Conservation (phyloP, 768 basidiomycete species). For the Boletellus emodensis region DNA sequence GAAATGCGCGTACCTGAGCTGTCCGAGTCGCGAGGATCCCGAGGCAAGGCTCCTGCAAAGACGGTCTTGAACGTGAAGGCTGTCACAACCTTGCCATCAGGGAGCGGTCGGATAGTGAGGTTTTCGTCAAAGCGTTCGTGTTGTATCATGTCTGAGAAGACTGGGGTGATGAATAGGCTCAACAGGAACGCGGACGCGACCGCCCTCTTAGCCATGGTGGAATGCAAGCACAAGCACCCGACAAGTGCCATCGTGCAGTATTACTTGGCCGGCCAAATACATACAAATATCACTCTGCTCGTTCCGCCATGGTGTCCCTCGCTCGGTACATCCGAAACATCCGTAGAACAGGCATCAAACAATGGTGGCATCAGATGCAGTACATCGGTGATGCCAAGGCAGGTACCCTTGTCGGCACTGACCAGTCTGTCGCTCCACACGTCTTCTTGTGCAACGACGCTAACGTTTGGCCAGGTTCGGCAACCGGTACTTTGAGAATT, state of each 20-base stretch:
- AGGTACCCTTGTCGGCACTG: conserved; percentile 69
- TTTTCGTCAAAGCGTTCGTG: conserved; percentile 45
- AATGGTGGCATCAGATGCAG: conserved; percentile 90
- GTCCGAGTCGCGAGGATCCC: conserved; percentile 49
- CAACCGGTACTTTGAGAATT: conserved; percentile 92
- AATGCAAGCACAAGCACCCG: background rate
- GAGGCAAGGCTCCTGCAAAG: conserved; percentile 48
- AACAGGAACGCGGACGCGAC: conserved; percentile 2
- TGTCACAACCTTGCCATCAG: conserved; percentile 79
- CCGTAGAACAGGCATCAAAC: conserved; percentile 68
- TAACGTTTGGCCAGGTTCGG: conserved; percentile 62
- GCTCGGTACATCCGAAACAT: conserved; percentile 73
- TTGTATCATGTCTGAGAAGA: background rate
- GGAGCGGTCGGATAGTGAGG: conserved; percentile 55
- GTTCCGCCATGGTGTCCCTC: conserved; percentile 60
- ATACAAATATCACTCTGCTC: conserved; percentile 15
- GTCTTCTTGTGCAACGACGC: background rate
- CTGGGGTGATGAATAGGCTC: conserved; percentile 10
- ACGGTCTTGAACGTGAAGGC: conserved; percentile 77
- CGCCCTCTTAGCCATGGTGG: conserved; percentile 3
- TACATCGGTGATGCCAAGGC: conserved; percentile 94
- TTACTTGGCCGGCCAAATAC: conserved; percentile 19
- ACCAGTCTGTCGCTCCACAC: conserved; percentile 60
- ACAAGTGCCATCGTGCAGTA: too few species aligned
- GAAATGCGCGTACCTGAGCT: conserved; percentile 43